Conservation (phyloP, 2,329 filamentous ascomycete species). For the Apiospora kogelbergensis region DNA sequence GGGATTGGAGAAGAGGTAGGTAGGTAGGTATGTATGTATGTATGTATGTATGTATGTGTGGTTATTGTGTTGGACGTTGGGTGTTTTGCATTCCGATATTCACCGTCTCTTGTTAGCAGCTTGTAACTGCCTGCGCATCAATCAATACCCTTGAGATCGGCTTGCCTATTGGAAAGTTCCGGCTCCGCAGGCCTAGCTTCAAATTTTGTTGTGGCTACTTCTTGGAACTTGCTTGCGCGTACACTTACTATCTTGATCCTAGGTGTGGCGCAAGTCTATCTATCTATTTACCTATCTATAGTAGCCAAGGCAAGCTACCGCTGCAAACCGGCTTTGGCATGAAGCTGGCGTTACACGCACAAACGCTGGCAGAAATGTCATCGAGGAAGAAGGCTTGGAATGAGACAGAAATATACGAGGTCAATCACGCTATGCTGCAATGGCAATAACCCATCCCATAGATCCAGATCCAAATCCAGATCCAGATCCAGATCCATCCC, state of each 20-base stretch:
- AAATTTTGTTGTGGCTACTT: background rate
- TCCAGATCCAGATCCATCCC: background rate
- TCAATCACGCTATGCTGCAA: background rate
- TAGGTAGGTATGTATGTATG: too few relatives aligned
- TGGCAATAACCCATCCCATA: background rate
- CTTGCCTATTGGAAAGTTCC: conserved; percentile 2
- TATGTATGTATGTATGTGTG: too few relatives aligned
- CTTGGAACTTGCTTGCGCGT: background rate
- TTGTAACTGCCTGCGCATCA: background rate
- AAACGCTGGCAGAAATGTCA: background rate
- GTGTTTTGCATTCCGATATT: too few relatives aligned
- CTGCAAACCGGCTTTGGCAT: too few relatives aligned
- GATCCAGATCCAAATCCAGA: background rate
- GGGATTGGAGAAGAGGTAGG: too few relatives aligned
- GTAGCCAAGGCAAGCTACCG: background rate
- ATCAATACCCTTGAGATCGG: background rate
- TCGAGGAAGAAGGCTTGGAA: background rate
- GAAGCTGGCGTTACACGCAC: background rate
- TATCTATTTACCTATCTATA: background rate
- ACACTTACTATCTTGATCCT: background rate
- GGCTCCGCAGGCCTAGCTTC: background rate
- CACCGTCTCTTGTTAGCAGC: background rate
- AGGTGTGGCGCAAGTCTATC: background rate
- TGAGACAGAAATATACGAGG: background rate
- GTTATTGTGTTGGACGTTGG: background rate